These are phyloP conservation scores for Syzygium aqueum DNA, from an alignment of 345 rosid species.

Conservation along the genomic window DNA sequence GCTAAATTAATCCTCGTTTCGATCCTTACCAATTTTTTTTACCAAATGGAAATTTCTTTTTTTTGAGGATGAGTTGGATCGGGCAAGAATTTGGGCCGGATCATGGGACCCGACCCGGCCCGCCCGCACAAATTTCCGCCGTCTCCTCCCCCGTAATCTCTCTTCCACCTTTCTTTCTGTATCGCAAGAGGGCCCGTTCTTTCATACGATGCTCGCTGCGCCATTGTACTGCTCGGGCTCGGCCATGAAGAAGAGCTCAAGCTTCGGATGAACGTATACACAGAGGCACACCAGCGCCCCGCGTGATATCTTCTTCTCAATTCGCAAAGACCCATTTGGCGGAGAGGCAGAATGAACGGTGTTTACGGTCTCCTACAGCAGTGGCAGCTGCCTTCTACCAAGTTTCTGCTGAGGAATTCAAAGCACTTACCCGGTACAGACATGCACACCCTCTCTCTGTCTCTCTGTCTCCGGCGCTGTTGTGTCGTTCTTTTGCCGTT, in stretches of 20 bases:
- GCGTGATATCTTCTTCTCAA: background rate
- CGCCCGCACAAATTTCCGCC: background rate
- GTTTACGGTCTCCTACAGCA: constrained; percentile 14
- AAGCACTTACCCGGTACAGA: constrained; percentile 13
- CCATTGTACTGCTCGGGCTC: background rate
- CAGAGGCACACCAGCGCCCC: background rate
- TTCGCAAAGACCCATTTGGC: background rate
- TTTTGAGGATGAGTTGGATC: background rate
- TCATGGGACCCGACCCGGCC: background rate
- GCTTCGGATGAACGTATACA: background rate
- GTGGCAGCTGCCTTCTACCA: constrained; percentile 19
- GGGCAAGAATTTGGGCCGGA: background rate
- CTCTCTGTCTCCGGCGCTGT: background rate
- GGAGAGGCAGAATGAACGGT: constrained; percentile 14
- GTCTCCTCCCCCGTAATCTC: background rate
- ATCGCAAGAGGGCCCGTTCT: background rate
- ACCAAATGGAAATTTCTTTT: background rate
- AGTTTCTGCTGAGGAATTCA: constrained; percentile 5
- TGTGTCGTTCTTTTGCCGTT: background rate
- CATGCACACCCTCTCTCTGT: background rate
- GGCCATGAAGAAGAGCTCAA: background rate
- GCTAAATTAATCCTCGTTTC: background rate
- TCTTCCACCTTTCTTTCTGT: background rate
- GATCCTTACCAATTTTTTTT: background rate
- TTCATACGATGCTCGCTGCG: background rate